These are phyloP conservation scores for Jimgerdemannia lactiflua DNA, from an alignment of 192 early-diverging fungal species.

Conservation along the genomic window DNA sequence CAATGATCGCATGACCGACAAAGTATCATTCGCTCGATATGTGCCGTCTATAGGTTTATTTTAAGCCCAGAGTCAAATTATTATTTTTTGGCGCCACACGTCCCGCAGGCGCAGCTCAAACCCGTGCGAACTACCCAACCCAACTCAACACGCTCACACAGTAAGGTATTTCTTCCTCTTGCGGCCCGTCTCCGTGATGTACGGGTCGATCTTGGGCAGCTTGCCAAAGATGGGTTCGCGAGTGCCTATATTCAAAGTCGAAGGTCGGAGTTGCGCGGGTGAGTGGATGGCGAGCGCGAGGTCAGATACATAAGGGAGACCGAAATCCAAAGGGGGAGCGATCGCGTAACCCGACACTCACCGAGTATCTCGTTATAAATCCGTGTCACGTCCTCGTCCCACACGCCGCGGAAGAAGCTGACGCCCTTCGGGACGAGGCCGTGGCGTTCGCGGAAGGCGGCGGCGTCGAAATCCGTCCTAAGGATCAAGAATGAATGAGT, in stretches of 20 bases:
- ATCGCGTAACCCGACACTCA: conserved; percentile 8
- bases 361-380: conserved; percentile 50
- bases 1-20: too few relatives aligned
- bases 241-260: conserved; percentile 5
- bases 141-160: neutral
- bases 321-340: too few relatives aligned
- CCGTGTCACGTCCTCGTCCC: conserved; percentile 45
- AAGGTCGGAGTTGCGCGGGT: too few relatives aligned
- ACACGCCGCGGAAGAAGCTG: conserved; percentile 56
- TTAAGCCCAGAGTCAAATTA: too few relatives aligned
- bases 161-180: neutral
- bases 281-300: neutral
- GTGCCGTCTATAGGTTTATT: too few relatives aligned
- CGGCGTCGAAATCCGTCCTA: conserved; percentile 26
- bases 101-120: too few relatives aligned
- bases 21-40: too few relatives aligned
- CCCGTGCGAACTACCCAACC: too few relatives aligned
- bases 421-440: conserved; percentile 40
- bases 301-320: neutral
- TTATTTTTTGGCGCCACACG: too few relatives aligned
- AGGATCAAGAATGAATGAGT: neutral
- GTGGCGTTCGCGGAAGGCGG: conserved; percentile 33
- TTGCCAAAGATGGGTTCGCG: conserved; percentile 51
- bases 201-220: conserved; percentile 42
- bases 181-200: conserved; percentile 15